A percentile compares a stretch with the other conserved stretches of the same genome.
Conservation (phyloP, 2,329 filamentous ascomycete genomes). For the Microcyclospora tardicrescens region DNA sequence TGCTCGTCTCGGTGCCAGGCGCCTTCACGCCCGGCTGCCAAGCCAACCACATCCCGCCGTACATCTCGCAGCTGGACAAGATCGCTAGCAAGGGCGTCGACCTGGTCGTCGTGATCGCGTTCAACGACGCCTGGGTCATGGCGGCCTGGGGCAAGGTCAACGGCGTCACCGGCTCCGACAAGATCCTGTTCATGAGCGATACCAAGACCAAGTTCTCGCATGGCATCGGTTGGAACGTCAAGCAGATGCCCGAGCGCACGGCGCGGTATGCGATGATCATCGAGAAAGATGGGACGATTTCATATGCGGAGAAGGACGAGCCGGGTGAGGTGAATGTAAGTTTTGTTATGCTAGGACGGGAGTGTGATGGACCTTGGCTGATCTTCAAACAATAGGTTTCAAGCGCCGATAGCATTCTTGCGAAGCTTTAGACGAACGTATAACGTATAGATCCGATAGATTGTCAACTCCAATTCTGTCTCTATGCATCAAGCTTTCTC, state of each 20-base stretch:
- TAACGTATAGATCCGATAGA: no score
- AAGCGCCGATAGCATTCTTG: constrained; percentile 34
- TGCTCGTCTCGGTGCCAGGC: constrained; percentile 56
- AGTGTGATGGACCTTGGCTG: background rate
- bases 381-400: constrained; percentile 28
- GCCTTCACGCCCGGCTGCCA: constrained; percentile 76
- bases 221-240: constrained; percentile 58
- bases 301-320: constrained; percentile 63
- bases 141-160: constrained; percentile 72
- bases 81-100: constrained; percentile 74
- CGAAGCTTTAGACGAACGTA: constrained; percentile 29
- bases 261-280: constrained; percentile 68
- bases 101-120: constrained; percentile 65
- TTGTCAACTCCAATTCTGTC: no score
- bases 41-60: constrained; percentile 66
- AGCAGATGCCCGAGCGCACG: constrained; percentile 55
- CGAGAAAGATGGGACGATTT: constrained; percentile 66
- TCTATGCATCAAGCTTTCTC: no score
- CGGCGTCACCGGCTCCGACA: constrained; percentile 56
- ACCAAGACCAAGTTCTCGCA: constrained; percentile 56
- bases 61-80: constrained; percentile 56
- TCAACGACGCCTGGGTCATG: constrained; percentile 81
- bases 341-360: constrained; percentile 1
- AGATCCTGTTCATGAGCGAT: constrained; percentile 69
- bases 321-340: constrained; percentile 36